Conservation (phyloP, 1,284 basidiomycete species). For the Volvariella volvacea region DNA sequence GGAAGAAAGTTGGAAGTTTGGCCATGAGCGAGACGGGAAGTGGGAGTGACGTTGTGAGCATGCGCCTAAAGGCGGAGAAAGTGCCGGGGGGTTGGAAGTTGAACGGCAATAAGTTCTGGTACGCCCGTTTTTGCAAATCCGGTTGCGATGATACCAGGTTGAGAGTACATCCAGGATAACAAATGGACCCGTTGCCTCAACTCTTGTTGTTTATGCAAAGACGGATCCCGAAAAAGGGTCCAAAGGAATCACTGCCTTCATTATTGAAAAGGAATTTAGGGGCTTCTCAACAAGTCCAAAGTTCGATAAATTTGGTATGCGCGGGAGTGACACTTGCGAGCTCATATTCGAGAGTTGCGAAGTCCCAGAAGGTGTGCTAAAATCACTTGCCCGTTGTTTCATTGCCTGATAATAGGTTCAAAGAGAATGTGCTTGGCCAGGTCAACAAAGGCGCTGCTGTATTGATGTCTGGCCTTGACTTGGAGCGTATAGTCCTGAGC, state of each 20-base stretch:
- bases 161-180: conserved; percentile 71
- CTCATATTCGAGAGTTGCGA: conserved; percentile 89
- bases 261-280: conserved; percentile 74
- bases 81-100: conserved; percentile 70
- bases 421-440: conserved; percentile 81
- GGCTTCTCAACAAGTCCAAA: conserved; percentile 91
- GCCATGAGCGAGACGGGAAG: conserved; percentile 93
- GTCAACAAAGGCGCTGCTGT: conserved; percentile 80
- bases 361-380: conserved; percentile 66
- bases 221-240: conserved; percentile 72
- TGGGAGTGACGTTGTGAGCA: conserved; percentile 91
- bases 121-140: conserved; percentile 2
- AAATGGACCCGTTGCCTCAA: conserved; percentile 87
- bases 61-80: conserved; percentile 78
- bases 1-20: conserved; percentile 81
- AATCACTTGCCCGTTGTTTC: conserved; percentile 5
- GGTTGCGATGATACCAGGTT: conserved; percentile 5
- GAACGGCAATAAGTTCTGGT: conserved; percentile 94
- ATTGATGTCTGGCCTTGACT: conserved; percentile 91
- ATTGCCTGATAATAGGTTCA: conserved; percentile 9
- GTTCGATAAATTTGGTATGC: conserved; percentile 94
- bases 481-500: conserved; percentile 87
- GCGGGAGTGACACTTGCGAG: conserved; percentile 93
- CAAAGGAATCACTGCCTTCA: conserved; percentile 91
- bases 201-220: conserved; percentile 91